phyloP scores from a whole-genome alignment of 2,329 filamentous ascomycete genomes.

The Stenocarpella maydis region DNA sequence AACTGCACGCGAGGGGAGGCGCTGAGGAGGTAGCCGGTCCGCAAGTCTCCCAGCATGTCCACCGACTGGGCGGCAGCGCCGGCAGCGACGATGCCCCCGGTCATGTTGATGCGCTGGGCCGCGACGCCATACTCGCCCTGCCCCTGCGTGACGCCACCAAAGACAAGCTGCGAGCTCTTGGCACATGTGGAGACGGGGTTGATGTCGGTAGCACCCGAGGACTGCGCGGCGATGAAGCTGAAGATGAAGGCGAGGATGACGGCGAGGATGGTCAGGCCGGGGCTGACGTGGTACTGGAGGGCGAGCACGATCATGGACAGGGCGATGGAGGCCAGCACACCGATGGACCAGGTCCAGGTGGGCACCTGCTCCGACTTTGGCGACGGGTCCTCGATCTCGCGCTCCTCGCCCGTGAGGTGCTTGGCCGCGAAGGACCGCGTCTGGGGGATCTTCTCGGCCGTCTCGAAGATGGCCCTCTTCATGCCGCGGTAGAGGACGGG shows the following conservation, averaged over 20 bases:
- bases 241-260: conserved; percentile 67
- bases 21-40: conserved; percentile 71
- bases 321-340: conserved; percentile 57
- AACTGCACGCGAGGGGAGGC: conserved; percentile 73
- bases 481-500: conserved; percentile 49
- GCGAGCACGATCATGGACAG: conserved; percentile 59
- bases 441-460: conserved; percentile 49
- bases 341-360: conserved; percentile 60
- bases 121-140: conserved; percentile 56
- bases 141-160: conserved; percentile 69
- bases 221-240: conserved; percentile 68
- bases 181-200: conserved; percentile 72
- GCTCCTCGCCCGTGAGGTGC: conserved; percentile 44
- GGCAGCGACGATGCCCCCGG: conserved; percentile 66
- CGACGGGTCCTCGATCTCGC: conserved; percentile 54
- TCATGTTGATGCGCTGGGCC: conserved; percentile 71
- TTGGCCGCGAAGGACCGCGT: conserved; percentile 52
- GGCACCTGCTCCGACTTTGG: conserved; percentile 55
- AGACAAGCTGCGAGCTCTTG: conserved; percentile 74
- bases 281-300: conserved; percentile 63
- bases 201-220: conserved; percentile 66
- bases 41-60: conserved; percentile 69
- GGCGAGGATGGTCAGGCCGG: conserved; percentile 64
- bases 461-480: conserved; percentile 54
- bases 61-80: conserved; percentile 63